Evolutionary conservation across 352 stramenopile species (phyloP).

Genomic region (Phytophthora capsici): DNA sequence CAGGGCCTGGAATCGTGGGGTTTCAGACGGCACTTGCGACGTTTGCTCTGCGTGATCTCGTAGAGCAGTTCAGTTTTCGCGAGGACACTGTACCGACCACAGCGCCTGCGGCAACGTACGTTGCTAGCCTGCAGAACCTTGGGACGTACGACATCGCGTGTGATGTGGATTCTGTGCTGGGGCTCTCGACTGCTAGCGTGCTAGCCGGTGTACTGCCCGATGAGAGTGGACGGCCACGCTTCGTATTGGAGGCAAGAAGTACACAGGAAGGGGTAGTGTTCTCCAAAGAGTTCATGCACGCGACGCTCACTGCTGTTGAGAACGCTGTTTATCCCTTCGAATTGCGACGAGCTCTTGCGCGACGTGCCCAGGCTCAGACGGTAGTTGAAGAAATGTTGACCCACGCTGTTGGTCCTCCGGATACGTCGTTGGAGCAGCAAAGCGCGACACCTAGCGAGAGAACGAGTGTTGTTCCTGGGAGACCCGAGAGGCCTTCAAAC

Average conservation of each 20-base stretch:
- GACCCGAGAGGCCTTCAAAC: conserved; percentile 16
- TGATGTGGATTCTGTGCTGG: conserved; percentile 55
- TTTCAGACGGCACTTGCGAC: conserved; percentile 62
- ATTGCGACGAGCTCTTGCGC: conserved; percentile 46
- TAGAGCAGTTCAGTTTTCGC: conserved; percentile 30
- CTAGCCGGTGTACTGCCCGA: conserved; percentile 51
- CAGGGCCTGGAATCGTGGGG: conserved; percentile 37
- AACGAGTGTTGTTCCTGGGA: conserved; percentile 1
- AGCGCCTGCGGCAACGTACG: conserved; percentile 37
- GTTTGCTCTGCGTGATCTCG: conserved; percentile 56
- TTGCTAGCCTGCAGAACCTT: conserved; percentile 51
- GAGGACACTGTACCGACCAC: conserved; percentile 17
- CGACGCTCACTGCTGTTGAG: conserved; percentile 62
- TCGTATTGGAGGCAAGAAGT: conserved; percentile 67
- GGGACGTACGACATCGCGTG: conserved; percentile 44
- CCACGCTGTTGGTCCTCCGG: conserved; percentile 35
- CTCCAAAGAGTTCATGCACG: conserved; percentile 61
- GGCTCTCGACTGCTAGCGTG: conserved; percentile 31
- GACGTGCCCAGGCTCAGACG: conserved; percentile 23
- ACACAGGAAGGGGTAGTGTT: conserved; percentile 45
- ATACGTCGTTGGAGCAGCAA: conserved; percentile 14
- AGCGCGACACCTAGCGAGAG: neutral
- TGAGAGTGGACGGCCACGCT: conserved; percentile 55
- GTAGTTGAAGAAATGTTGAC: conserved; percentile 51
- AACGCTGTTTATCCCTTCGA: conserved; percentile 77